These are phyloP conservation scores for Chimonanthus salicifolius DNA, from an alignment of 164 flowering plant genomes.

Conservation along the genomic window DNA sequence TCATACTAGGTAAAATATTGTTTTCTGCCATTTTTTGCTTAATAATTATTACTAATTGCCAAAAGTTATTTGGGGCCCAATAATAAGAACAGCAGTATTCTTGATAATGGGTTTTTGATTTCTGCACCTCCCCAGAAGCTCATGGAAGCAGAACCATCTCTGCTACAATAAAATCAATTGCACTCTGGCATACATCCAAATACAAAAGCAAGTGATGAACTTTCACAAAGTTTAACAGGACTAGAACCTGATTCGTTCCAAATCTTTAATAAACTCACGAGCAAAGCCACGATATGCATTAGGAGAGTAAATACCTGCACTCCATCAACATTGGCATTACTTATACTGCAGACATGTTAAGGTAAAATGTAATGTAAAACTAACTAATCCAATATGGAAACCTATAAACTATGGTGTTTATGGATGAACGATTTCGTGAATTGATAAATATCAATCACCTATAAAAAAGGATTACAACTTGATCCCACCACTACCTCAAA, in stretches of 20 bases:
- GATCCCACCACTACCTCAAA: too few relatives aligned
- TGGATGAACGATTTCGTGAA: too few relatives aligned
- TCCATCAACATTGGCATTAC: not conserved
- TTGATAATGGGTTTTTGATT: not conserved
- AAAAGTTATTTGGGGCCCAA: not conserved
- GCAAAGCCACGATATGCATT: conserved; percentile 99
- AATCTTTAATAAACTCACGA: conserved; percentile 93
- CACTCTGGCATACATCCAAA: not conserved
- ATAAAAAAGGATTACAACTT: too few relatives aligned
- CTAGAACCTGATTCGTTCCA: conserved; percentile 77
- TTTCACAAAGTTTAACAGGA: conserved; percentile 1
- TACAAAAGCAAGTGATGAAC: not conserved
- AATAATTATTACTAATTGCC: not conserved
- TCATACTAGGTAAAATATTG: not conserved
- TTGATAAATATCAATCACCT: too few relatives aligned
- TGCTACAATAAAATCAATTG: not conserved
- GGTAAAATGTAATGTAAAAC: not conserved
- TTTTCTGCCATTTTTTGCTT: not conserved
- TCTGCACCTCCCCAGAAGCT: not conserved
- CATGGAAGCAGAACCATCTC: not conserved
- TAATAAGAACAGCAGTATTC: not conserved
- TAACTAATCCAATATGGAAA: too few relatives aligned
- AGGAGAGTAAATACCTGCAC: conserved; percentile 93
- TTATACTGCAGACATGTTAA: not conserved
- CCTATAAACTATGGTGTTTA: too few relatives aligned